These are phyloP conservation scores for Pestalotiopsis sp. DNA, from an alignment of 2,329 filamentous ascomycete genomes.

Conservation along the genomic window DNA sequence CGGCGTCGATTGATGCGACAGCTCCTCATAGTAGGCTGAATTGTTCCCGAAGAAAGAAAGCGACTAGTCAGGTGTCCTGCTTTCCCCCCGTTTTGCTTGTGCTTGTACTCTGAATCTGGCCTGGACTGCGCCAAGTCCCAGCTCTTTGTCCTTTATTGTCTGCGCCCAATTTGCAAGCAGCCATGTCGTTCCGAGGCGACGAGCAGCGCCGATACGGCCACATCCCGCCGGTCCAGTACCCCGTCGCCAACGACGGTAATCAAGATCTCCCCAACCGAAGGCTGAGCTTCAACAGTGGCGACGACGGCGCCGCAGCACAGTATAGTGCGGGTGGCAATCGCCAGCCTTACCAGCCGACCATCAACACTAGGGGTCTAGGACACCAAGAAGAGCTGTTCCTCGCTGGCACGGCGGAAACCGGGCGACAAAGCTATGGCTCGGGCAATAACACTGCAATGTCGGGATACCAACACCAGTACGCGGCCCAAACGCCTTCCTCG, in stretches of 20 bases:
- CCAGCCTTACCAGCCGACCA: constrained; percentile 30
- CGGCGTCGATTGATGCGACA: constrained; percentile 1
- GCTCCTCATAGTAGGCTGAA: neutral
- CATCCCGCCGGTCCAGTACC: constrained; percentile 68
- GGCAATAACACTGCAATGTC: constrained; percentile 45
- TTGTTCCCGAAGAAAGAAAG: neutral
- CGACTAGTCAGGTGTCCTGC: neutral
- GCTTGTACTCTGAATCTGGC: neutral
- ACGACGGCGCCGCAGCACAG: constrained; percentile 60
- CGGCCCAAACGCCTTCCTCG: constrained; percentile 48
- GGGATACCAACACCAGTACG: constrained; percentile 56
- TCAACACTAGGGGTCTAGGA: constrained; percentile 35
- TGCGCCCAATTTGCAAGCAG: constrained; percentile 16
- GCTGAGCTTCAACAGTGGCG: constrained; percentile 76
- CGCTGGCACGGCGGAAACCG: constrained; percentile 45
- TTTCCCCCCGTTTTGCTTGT: neutral
- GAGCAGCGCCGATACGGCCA: constrained; percentile 68
- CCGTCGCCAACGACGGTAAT: constrained; percentile 46
- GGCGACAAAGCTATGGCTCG: constrained; percentile 44
- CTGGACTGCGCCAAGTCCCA: neutral
- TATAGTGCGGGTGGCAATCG: constrained; percentile 39
- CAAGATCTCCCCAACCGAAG: constrained; percentile 51
- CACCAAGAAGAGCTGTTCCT: constrained; percentile 68
- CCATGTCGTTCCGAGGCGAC: constrained; percentile 68
- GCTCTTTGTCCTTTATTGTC: constrained; percentile 9